Conservation (phyloP, 2,329 filamentous ascomycete genomes). For the Lachnellula arida region DNA sequence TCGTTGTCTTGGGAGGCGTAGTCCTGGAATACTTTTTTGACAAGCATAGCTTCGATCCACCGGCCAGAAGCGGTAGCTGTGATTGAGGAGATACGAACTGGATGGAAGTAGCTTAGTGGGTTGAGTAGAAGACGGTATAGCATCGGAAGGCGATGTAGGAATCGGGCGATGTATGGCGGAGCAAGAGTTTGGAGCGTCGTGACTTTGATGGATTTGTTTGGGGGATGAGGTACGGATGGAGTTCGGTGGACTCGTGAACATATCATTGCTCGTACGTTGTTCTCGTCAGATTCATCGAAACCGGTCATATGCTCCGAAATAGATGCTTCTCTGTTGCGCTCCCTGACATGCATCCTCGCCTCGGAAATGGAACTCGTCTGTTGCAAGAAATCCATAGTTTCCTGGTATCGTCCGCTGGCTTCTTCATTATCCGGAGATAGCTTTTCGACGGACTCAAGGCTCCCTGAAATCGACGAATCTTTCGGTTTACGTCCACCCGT, state of each 20-base stretch:
- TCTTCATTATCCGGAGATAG: slow-evolving; percentile 41
- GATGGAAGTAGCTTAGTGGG: slow-evolving; percentile 48
- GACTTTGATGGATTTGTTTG: slow-evolving; percentile 42
- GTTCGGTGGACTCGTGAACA: slow-evolving; percentile 43
- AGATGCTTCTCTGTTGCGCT: slow-evolving; percentile 5
- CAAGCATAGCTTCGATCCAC: slow-evolving; percentile 44
- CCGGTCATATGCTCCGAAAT: slow-evolving; percentile 26
- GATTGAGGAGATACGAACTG: slow-evolving; percentile 45
- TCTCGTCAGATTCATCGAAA: slow-evolving; percentile 36
- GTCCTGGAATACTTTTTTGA: slow-evolving; percentile 45
- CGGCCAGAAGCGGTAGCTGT: slow-evolving; percentile 46
- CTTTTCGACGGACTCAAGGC: slow-evolving; percentile 37
- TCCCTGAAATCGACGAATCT: slow-evolving; percentile 33
- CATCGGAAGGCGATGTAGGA: slow-evolving; percentile 46
- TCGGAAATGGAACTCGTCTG: slow-evolving; percentile 37
- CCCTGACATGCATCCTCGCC: slow-evolving; percentile 29
- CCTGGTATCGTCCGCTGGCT: slow-evolving; percentile 39
- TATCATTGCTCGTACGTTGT: slow-evolving; percentile 45
- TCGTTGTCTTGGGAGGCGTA: slow-evolving; percentile 40
- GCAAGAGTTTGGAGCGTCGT: slow-evolving; percentile 43
- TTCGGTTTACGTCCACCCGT: slow-evolving; percentile 37
- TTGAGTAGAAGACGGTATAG: slow-evolving; percentile 44
- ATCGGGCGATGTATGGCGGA: slow-evolving; percentile 37
- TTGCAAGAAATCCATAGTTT: slow-evolving; percentile 37
- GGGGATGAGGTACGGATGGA: slow-evolving; percentile 47